A percentile compares a stretch with the other conserved stretches of the same genome.
phyloP scores from a whole-genome alignment of 73 alveolate genomes.

The Blepharisma japonicum region DNA sequence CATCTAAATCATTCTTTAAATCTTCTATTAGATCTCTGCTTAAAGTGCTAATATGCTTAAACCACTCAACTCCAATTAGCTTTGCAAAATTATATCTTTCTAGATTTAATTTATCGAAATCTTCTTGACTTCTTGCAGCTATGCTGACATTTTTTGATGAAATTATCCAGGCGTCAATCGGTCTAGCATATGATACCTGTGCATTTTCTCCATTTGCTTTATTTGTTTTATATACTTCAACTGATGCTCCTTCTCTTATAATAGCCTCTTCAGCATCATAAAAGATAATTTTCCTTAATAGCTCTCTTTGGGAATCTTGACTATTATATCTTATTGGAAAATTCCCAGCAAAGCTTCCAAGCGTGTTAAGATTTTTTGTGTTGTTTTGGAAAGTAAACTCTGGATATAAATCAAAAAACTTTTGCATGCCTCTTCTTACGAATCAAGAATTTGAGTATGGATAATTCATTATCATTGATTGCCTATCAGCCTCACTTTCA shows the following conservation, averaged over 20 bases:
- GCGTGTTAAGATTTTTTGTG: neutral
- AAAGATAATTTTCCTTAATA: neutral
- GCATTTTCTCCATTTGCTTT: constrained; percentile 97
- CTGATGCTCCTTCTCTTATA: constrained; percentile 49
- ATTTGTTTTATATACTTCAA: constrained; percentile 52
- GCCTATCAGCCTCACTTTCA: too few species aligned
- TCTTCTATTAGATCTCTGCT: constrained; percentile 42
- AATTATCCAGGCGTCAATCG: constrained; percentile 76
- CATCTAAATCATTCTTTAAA: constrained; percentile 68
- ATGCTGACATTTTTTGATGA: constrained; percentile 85
- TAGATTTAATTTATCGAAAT: constrained; percentile 54
- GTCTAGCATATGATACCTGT: constrained; percentile 66
- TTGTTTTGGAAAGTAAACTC: neutral
- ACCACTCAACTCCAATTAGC: constrained; percentile 82
- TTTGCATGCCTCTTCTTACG: constrained; percentile 6
- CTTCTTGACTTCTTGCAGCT: constrained; percentile 63
- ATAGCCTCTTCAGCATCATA: neutral
- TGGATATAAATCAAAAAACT: neutral
- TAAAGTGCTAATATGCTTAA: constrained; percentile 57
- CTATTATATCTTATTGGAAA: neutral
- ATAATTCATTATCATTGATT: too few species aligned
- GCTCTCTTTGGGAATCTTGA: neutral
- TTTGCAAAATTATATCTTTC: constrained; percentile 67
- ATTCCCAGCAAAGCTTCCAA: constrained; percentile 11
- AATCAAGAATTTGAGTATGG: neutral